These are phyloP conservation scores for Cyanidiococcus yangmingshanensis DNA, from an alignment of 23 red algal genomes.

Conservation along the genomic window DNA sequence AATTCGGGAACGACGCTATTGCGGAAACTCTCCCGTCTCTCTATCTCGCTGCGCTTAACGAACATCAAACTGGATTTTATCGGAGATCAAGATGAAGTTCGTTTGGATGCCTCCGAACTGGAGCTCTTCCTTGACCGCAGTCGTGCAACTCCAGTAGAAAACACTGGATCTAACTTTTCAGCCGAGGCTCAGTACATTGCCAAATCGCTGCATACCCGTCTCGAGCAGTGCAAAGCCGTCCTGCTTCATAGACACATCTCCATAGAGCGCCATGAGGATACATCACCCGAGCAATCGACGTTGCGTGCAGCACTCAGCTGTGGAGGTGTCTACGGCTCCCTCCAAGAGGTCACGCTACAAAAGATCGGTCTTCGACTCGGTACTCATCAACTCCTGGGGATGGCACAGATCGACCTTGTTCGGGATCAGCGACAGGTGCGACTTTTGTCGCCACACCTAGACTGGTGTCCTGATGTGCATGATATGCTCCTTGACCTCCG, in stretches of 20 bases:
- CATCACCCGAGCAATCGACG: neutral
- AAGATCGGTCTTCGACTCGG: neutral
- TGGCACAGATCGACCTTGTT: neutral
- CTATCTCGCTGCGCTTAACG: neutral
- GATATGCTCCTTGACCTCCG: neutral
- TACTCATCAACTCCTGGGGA: neutral
- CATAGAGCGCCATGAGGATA: neutral
- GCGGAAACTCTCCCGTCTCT: neutral
- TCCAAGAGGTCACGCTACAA: neutral
- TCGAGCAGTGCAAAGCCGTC: neutral
- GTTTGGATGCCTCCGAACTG: neutral
- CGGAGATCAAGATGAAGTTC: neutral
- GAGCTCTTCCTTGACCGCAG: neutral
- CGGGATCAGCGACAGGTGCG: neutral
- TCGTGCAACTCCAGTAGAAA: neutral
- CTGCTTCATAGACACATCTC: neutral
- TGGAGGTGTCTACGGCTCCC: neutral
- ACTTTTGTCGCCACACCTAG: neutral
- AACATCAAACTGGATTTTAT: neutral
- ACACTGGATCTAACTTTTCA: neutral
- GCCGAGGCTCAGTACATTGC: neutral
- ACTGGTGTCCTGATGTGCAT: slow-evolving; percentile 11
- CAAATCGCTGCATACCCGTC: neutral
- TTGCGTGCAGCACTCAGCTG: neutral
- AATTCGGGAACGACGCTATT: neutral